Conservation (phyloP, 257 asterid genomes). For the Solanum okadae region DNA sequence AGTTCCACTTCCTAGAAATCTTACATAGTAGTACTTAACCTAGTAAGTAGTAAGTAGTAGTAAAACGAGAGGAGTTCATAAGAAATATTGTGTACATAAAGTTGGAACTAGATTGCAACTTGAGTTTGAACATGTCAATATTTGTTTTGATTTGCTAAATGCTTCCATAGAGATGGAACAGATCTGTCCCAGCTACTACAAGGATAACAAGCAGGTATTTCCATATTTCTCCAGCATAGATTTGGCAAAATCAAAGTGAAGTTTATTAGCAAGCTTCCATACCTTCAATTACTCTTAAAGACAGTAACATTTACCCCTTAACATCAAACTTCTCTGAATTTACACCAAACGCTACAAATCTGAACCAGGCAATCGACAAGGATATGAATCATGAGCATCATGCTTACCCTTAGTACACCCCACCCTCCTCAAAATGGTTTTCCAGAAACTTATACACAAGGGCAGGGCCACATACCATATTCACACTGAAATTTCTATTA, state of each 20-base stretch:
- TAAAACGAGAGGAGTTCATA: background rate
- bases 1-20: background rate
- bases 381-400: background rate
- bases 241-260: background rate
- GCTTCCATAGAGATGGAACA: background rate
- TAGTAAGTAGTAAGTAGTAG: background rate
- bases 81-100: background rate
- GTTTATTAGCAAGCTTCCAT: slow-evolving; percentile 6
- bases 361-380: background rate
- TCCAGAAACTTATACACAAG: background rate
- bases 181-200: background rate
- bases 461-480: background rate
- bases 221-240: background rate
- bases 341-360: background rate
- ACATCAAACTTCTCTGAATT: background rate
- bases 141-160: background rate
- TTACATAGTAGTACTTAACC: background rate
- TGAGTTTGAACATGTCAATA: background rate
- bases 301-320: background rate
- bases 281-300: slow-evolving; percentile 1
- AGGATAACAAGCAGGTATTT: background rate
- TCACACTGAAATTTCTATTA: background rate
- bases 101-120: background rate
- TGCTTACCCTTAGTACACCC: background rate
- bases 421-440: background rate